Percentiles rank a stretch among this genome's conserved stretches.
Evolutionary conservation across 1,139 yeast species (phyloP).

Genomic region (Debaryomycetaceae sp.): DNA sequence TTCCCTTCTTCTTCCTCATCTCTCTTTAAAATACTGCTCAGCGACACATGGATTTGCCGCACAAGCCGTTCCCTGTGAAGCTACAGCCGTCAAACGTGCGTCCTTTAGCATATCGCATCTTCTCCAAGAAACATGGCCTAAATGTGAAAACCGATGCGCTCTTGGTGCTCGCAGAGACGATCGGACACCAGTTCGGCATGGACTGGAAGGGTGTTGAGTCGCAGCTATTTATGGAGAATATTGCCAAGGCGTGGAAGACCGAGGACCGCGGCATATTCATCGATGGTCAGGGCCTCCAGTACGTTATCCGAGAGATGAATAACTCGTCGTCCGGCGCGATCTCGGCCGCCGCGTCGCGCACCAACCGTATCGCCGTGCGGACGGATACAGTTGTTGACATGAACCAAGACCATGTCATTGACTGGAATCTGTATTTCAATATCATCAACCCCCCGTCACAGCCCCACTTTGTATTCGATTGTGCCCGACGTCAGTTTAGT

Average conservation of each 20-base stretch:
- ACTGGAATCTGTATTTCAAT: constrained; percentile 68
- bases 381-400: constrained; percentile 23
- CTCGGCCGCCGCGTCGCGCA: constrained; percentile 6
- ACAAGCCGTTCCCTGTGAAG: constrained; percentile 51
- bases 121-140: constrained; percentile 87
- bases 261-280: constrained; percentile 82
- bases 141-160: constrained; percentile 84
- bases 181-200: constrained; percentile 69
- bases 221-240: constrained; percentile 61
- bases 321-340: constrained; percentile 2
- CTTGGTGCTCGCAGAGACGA: constrained; percentile 53
- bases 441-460: constrained; percentile 57
- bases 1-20: no score
- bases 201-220: constrained; percentile 75
- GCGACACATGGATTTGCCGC: no score
- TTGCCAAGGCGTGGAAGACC: constrained; percentile 76
- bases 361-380: constrained; percentile 15
- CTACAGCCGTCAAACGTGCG: constrained; percentile 74
- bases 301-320: constrained; percentile 49
- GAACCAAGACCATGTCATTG: constrained; percentile 17
- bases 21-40: no score
- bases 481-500: constrained; percentile 54
- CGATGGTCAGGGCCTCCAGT: constrained; percentile 60
- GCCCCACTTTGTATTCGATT: constrained; percentile 57
- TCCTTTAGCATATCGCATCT: constrained; percentile 80